Conservation (phyloP, 2,329 filamentous ascomycete genomes). For the Cladophialophora carrionii region DNA sequence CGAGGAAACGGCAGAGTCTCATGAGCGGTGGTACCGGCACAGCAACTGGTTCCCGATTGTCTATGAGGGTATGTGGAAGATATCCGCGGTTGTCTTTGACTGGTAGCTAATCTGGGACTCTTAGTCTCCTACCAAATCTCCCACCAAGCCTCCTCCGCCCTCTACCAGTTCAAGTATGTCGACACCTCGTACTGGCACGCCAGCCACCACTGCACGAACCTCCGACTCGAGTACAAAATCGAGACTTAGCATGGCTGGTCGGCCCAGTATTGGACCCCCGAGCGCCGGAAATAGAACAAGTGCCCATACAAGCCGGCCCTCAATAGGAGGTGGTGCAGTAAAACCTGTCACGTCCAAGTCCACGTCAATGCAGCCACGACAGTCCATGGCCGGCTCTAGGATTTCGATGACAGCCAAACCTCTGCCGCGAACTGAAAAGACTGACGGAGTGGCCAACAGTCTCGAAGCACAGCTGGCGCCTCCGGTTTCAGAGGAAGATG, state of each 20-base stretch:
- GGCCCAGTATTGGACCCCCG: conserved; percentile 71
- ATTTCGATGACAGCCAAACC: conserved; percentile 22
- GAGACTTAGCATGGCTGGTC: conserved; percentile 59
- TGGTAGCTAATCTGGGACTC: conserved; percentile 22
- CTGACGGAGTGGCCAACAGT: neutral
- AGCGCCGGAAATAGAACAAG: conserved; percentile 37
- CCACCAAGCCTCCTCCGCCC: conserved; percentile 68
- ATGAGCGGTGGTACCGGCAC: conserved; percentile 67
- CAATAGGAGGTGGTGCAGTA: conserved; percentile 26
- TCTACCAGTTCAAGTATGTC: conserved; percentile 59
- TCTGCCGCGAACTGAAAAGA: conserved; percentile 10
- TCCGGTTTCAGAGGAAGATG: conserved; percentile 24
- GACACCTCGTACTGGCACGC: conserved; percentile 67
- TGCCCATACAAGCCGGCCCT: conserved; percentile 24
- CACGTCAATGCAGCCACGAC: conserved; percentile 47
- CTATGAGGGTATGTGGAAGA: conserved; percentile 44
- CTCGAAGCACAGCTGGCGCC: conserved; percentile 20
- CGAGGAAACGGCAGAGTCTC: conserved; percentile 66
- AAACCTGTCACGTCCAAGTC: conserved; percentile 40
- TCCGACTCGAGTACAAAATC: conserved; percentile 53
- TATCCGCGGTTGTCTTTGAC: neutral
- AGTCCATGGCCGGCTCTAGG: conserved; percentile 36
- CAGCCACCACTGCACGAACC: conserved; percentile 57
- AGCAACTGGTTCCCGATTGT: conserved; percentile 44
- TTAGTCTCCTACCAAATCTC: conserved; percentile 77